These are phyloP conservation scores for Aspergillus leporis DNA, from an alignment of 495 filamentous ascomycete genomes.

Conservation along the genomic window DNA sequence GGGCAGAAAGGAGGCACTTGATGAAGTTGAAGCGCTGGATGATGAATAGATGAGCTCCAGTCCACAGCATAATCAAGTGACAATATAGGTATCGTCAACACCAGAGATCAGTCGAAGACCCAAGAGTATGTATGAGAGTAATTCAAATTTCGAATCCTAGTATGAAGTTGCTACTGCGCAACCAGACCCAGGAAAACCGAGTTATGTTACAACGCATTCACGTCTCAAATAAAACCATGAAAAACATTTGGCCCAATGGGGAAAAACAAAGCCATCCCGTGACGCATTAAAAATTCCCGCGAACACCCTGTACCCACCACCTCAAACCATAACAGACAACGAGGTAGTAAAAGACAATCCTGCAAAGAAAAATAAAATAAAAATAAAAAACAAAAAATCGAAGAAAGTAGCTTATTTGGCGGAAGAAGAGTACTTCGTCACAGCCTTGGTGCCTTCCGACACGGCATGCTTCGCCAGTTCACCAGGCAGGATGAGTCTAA, in stretches of 20 bases:
- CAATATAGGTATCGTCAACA: not conserved
- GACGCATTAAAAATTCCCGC: slow-evolving; percentile 83
- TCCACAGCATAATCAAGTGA: not conserved
- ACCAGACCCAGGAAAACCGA: slow-evolving; percentile 50
- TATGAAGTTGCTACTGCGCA: slow-evolving; percentile 37
- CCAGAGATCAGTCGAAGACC: no score
- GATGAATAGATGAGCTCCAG: slow-evolving; percentile 42
- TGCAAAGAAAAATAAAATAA: no score
- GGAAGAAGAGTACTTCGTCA: slow-evolving; percentile 99
- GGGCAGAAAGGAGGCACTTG: slow-evolving; percentile 72
- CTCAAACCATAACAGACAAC: slow-evolving; percentile 60
- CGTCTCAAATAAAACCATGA: slow-evolving; percentile 70
- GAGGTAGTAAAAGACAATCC: slow-evolving; percentile 55
- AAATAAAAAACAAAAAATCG: slow-evolving; percentile 41
- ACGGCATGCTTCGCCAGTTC: slow-evolving; percentile 99
- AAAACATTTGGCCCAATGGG: slow-evolving; percentile 69
- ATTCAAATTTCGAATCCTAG: slow-evolving; percentile 53
- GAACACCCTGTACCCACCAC: slow-evolving; percentile 65
- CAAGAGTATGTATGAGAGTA: slow-evolving; percentile 51
- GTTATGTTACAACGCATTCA: slow-evolving; percentile 76
- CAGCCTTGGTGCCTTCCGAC: slow-evolving; percentile 99
- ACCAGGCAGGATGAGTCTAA: slow-evolving; percentile 94
- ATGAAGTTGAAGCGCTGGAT: slow-evolving; percentile 86
- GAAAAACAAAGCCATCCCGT: slow-evolving; percentile 74
- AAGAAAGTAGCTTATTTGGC: slow-evolving; percentile 79